These are phyloP conservation scores for Mycena maculata DNA, from an alignment of 768 basidiomycete genomes.

Conservation along the genomic window DNA sequence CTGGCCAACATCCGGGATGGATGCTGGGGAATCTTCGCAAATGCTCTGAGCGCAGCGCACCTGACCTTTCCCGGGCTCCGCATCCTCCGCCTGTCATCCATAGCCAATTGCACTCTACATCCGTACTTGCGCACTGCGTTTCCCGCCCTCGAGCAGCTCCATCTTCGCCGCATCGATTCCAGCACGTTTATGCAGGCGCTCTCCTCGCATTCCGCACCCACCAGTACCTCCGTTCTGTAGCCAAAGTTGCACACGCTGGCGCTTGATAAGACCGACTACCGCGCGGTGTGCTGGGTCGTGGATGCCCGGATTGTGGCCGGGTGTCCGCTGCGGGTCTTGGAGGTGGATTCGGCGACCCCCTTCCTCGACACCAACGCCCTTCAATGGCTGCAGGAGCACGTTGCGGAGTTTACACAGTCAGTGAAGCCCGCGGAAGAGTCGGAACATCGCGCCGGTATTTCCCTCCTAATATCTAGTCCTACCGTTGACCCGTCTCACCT, in stretches of 20 bases:
- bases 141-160: conserved; percentile 11
- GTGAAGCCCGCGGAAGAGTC: too few relatives aligned
- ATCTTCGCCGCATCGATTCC: background rate
- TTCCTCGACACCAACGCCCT: background rate
- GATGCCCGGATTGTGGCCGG: conserved; percentile 1
- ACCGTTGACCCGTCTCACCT: too few relatives aligned
- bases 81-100: background rate
- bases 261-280: conserved; percentile 3
- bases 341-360: conserved; percentile 13
- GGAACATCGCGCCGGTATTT: too few relatives aligned
- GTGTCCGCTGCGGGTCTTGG: background rate
- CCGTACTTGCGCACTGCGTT: background rate
- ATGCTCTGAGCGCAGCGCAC: background rate
- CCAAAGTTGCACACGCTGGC: conserved; percentile 6
- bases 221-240: background rate
- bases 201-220: too few relatives aligned
- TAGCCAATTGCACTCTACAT: background rate
- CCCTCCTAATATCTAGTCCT: too few relatives aligned
- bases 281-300: conserved; percentile 1
- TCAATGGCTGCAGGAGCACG: conserved; percentile 19
- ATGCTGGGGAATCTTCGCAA: background rate
- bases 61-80: conserved; percentile 14
- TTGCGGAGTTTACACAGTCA: conserved; percentile 3
- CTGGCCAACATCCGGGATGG: background rate
- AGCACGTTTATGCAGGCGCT: background rate